Evolutionary conservation across 805 yeast genomes (phyloP), one percentile per base, ranked within the genome.

Genomic region (Candida boidinii): DNA sequence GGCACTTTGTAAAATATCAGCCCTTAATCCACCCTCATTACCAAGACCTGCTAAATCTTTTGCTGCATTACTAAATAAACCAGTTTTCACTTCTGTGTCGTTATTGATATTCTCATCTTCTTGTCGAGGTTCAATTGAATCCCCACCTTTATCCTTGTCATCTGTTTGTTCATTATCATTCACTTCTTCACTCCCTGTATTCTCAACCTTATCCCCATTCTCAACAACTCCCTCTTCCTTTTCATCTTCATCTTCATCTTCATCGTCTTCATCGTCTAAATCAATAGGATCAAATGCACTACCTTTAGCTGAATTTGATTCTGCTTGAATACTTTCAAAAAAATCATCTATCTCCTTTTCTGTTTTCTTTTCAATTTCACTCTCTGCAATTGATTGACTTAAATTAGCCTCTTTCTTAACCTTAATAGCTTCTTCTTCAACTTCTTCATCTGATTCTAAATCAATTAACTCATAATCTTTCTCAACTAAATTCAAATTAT

Each of bases 231-330:
- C 33, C 14, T 28, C 24, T 17, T 31, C 26, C 12, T 33, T 34
- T 17, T 34, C 35, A n/a, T 38, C 33, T 8, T 31, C 43, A 7
- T 43, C 48, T n/a, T 40, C 43, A 5, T 30, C 45, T 12, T 35
- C 27, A 20, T 34, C 33, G 17, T 31, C 39, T 11, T 33, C 36
- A 21, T 42, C 46, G n/a, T 43, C 39, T 7, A 46, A 38, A 20
- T 46, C 44, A 13, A 42, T 43, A 10, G 46, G 34, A n/a, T 44
- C 49, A n/a, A 35, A 34, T n/a, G 25, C 11, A 23, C 25, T 21
- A 33, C 38, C 10, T 28, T 20, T 17, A 40, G 20, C 34, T 28
- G 25, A 26, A 23, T 11, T 26, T 35, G 29, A 38, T 27, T 31
- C 22, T n/a, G 17, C 28, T 11, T n/a, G 9, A 12, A 17, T 21